Base-by-base conservation (phyloP, 805 yeast species). In the Dipodascus albidus region DNA sequence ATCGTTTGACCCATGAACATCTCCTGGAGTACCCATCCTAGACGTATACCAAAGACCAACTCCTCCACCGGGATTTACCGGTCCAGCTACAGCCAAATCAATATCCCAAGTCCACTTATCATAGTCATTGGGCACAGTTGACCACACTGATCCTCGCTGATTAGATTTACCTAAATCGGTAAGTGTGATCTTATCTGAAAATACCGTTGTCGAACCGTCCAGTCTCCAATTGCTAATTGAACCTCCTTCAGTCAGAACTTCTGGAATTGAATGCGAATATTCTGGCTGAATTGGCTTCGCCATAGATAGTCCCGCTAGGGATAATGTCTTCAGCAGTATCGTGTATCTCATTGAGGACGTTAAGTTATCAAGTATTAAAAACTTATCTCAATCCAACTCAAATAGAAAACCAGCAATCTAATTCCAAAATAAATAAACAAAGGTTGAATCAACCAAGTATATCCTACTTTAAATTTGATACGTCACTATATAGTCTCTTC, bases 21-120 rank as follows among this genome's bases (percentile, higher is more conserved):
- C 65, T 2, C 74, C 74, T 1, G 49, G 50, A 17, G 56, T 55
- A 47, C 55, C 57, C 3, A 61, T 60, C 22, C 59, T 53, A 3
- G 58, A 57, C 17, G 70, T 61, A 54, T 64, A 67, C 71, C 74
- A 71, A 22, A 71, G 47, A 1, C 68, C 69, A 49, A 71, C 53
- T 1, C 74, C 74, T 6, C 70, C 70, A 22, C 69, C 70, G 11
- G 61, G 60, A 17, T 61, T 58, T 8, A 56, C 66, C n/a, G 64
- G 56, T 11, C 70, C 70, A 15, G 63, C 56, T 1, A 63, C 68
- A 0, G 66, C 59, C 52, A 67, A 55, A 9, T 58, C 50, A 17
- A 63, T 52, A 49, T 70, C 72, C 1, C 66, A 50, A 15, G 70
- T 65, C 71, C 72, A 71, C 48, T 62, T 67, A 9, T 57, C 62